Percentiles rank a stretch among this genome's conserved stretches.
These are phyloP conservation scores for Russula virescens DNA, from an alignment of 768 basidiomycete species.

Conservation along the genomic window DNA sequence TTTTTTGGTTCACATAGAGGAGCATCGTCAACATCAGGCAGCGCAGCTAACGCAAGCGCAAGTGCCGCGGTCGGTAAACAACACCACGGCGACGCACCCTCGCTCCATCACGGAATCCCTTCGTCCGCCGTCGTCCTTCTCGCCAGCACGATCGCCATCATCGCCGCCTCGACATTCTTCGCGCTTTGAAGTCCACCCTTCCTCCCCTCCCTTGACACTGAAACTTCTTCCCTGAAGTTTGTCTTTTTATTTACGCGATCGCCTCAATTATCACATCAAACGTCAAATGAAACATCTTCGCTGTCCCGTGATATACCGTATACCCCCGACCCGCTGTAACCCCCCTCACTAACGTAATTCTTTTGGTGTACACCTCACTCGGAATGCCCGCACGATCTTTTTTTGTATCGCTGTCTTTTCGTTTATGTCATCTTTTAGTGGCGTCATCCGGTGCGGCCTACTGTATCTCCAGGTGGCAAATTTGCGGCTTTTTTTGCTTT, in stretches of 20 bases:
- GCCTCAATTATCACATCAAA: not conserved
- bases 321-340: no score
- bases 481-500: not conserved
- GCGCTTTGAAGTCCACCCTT: not conserved
- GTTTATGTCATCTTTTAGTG: not conserved
- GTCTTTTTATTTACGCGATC: not conserved
- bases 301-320: no score
- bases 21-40: not conserved
- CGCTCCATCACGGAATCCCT: not conserved
- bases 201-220: not conserved
- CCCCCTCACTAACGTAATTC: not conserved
- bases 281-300: not conserved
- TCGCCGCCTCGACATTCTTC: not conserved
- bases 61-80: no score
- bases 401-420: not conserved
- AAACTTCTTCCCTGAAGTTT: not conserved
- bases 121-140: not conserved
- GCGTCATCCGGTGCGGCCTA: no score
- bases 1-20: no score
- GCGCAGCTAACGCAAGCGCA: not conserved
- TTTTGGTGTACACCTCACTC: no score
- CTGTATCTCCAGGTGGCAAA: no score
- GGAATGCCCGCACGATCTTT: not conserved
- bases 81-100: not conserved
- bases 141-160: not conserved